phyloP scores from a whole-genome alignment of 1,284 basidiomycete genomes.

The Sporisorium iseilematis-ciliati region DNA sequence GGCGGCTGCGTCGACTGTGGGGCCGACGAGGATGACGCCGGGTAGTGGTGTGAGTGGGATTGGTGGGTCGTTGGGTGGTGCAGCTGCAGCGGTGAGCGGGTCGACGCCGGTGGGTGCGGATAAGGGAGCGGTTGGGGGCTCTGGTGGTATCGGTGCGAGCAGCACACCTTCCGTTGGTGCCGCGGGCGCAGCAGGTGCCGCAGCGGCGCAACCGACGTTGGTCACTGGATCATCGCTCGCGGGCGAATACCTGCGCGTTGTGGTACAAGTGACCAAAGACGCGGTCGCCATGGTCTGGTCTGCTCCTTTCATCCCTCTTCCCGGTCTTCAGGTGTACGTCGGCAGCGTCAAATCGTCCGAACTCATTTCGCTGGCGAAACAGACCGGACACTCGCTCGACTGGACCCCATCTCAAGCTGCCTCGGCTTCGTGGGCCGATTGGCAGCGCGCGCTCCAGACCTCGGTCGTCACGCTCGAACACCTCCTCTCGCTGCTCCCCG shows the following conservation, averaged over 20 bases:
- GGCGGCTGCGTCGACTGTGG: conserved; percentile 24
- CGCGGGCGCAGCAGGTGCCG: conserved; percentile 18
- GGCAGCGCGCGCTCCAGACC: conserved; percentile 50
- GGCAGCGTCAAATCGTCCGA: conserved; percentile 85
- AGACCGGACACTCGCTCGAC: conserved; percentile 37
- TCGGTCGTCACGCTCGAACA: conserved; percentile 56
- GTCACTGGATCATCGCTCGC: conserved; percentile 86
- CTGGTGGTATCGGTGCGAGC: conserved; percentile 16
- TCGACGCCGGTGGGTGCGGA: conserved; percentile 17
- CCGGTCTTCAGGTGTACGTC: conserved; percentile 81
- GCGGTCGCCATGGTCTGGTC: conserved; percentile 85
- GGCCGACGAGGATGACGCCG: conserved; percentile 61
- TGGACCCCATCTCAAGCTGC: conserved; percentile 28
- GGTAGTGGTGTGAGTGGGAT: conserved; percentile 50
- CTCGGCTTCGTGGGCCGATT: conserved; percentile 50
- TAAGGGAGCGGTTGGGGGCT: conserved; percentile 10
- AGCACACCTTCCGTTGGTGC: conserved; percentile 27
- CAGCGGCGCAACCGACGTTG: conserved; percentile 68
- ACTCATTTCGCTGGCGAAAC: conserved; percentile 78
- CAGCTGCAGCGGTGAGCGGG: conserved; percentile 18
- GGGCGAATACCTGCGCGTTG: conserved; percentile 85
- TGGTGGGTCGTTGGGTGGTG: conserved; percentile 21
- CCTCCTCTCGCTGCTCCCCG: conserved; percentile 61
- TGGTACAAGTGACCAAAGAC: conserved; percentile 93
- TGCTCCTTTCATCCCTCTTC: conserved; percentile 79